Percentiles rank a stretch among this genome's conserved stretches.
Evolutionary conservation across 2,329 filamentous ascomycete genomes (phyloP).

Genomic region (Penicillium sp.): DNA sequence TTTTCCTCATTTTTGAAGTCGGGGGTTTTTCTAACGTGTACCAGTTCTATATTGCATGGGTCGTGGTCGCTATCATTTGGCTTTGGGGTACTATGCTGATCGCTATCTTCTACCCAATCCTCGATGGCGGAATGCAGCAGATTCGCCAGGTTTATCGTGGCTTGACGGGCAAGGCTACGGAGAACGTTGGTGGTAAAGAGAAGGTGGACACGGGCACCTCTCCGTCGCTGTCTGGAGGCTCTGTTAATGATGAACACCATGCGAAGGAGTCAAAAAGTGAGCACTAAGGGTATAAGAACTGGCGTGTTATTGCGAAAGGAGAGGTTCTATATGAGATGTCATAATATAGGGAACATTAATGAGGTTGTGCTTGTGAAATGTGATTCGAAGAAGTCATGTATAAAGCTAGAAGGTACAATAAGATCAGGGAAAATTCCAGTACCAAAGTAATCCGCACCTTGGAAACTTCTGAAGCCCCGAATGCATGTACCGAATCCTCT

Average conservation of each 20-base stretch:
- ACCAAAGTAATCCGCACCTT: too few species aligned
- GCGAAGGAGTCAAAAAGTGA: background rate
- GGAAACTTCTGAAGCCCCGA: too few species aligned
- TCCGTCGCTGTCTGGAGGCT: conserved; percentile 6
- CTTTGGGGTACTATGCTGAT: conserved; percentile 50
- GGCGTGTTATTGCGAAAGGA: background rate
- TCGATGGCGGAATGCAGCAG: conserved; percentile 43
- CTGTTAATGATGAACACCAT: background rate
- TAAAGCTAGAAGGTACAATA: too few species aligned
- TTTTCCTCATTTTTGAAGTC: too few species aligned
- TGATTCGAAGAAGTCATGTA: background rate
- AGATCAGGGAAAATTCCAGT: too few species aligned
- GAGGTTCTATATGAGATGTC: background rate
- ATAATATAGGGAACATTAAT: background rate
- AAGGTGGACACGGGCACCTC: background rate
- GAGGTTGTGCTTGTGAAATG: background rate
- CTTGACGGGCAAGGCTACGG: background rate
- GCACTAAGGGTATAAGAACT: background rate
- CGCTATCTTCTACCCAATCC: conserved; percentile 47
- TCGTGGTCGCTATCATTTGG: conserved; percentile 51
- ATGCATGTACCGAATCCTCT: too few species aligned
- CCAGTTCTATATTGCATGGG: conserved; percentile 49
- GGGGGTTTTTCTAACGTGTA: conserved; percentile 1
- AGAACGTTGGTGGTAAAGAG: background rate
- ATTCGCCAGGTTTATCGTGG: conserved; percentile 20